Base-by-base conservation (phyloP, 176 grass and related monocot species). In the Luzula sylvatica region DNA sequence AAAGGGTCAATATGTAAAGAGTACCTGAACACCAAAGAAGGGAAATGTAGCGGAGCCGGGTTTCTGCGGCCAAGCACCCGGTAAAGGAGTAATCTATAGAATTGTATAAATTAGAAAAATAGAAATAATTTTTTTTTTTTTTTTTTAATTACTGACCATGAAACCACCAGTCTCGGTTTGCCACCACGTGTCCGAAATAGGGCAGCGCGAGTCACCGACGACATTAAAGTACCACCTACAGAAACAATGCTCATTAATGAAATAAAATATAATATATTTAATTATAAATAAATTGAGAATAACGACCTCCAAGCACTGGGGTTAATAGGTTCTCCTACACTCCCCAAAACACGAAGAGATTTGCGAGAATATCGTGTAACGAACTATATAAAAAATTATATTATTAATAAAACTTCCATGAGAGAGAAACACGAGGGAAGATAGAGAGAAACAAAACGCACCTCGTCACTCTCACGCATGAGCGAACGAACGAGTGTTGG, bases 121-220 rank as follows among this genome's bases (percentile, higher is more conserved):
- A 54, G 53, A 5, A 7, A 51, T 25, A 43, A n/a, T n/a, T n/a
- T n/a, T n/a, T n/a, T n/a, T n/a, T n/a, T n/a, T n/a, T n/a, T n/a
- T n/a, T n/a, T n/a, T 20, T 30, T 23, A 45, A 43, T 61, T 15
- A 77, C 47, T 74, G 71, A 98, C 92, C 92, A 98, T 98, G 72
- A 98, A 90, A 45, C 92, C 92, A 54, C 92, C 92, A 23, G 92
- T 90, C 74, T 98, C 92, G 73, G 92, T 98, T 77, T 98, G 92
- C 92, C 92, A 98, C 92, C 85, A 98, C 40, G 92, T 98, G 39
- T 98, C 92, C 61, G 92, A 90, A 89, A 98, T 90, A 39, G 85
- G 85, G 52, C 92, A 86, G 72, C 71, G 65, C 30, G 85, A 74
- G 27, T 98, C 72, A 8, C 85, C 85, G 19, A 90, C 61, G 77